Base-by-base conservation (phyloP, 768 basidiomycete species). In the Mycena kentingensis region DNA sequence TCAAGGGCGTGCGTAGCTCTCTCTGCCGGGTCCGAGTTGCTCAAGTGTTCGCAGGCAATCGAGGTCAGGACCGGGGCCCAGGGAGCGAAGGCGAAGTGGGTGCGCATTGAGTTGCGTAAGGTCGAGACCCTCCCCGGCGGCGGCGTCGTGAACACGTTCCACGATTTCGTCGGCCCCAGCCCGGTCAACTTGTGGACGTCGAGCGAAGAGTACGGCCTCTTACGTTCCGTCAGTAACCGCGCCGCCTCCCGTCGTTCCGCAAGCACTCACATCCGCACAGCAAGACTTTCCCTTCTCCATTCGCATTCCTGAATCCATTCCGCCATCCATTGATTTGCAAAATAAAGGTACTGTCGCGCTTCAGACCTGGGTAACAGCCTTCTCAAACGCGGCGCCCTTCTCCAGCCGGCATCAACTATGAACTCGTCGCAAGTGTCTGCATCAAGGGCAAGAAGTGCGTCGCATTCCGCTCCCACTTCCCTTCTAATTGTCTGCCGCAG, bases 231-330 rank as follows among this genome's bases (percentile, higher is more conserved):
- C 62, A 66, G 77, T 69, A 68, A 67, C 21, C 24, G 27, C 45
- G 16, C 21, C 21, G 39, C 43, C 35, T 58, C 22, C 49, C 25
- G 50, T 36, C 31, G 21, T 41, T 44, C 28, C 50, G 41, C 47
- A 28, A 49, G 52, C 43, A 21, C 15, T 46, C 26, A 35, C 35
- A 29, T 44, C 54, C 12, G 34, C 57, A 44, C 58, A 93, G 90
- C 84, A 85, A 80, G 93, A 94, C 72, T 87, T 91, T 59, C 86
- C 88, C 3, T 98, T 98, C 67, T 83, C 84, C 51, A 89, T 98
- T 44, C 88, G 93, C 22, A 86, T 98, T 63, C 95, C 95, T 0
- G 93, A 96, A 68, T 88, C 90, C 10, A 87, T 93, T 52, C 94
- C 95, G 2, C 92, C 94, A 15, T 90, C 81, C 35, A 82, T 93